A percentile compares a stretch with the other conserved stretches of the same genome.
Evolutionary conservation across 306 rosid species (phyloP).

Genomic region (Begonia peltatifolia): DNA sequence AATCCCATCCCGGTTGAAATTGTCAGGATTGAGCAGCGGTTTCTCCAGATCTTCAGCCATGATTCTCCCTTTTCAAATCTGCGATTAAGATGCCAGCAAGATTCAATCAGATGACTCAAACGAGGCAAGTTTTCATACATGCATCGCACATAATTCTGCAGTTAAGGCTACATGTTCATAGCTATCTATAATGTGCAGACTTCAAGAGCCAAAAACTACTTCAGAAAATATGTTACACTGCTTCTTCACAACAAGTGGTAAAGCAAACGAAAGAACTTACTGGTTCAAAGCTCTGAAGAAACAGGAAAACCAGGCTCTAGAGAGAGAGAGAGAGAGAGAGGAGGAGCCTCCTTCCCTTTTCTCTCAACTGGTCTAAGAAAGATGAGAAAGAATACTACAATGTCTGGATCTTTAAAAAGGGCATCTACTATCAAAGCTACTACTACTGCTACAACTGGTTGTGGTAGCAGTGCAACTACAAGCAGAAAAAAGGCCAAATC

Average conservation of each 20-base stretch:
- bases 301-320: no score
- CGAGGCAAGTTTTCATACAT: neutral
- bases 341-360: conserved; percentile 8
- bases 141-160: no score
- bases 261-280: no score
- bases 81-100: neutral
- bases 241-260: no score
- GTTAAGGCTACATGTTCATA: neutral
- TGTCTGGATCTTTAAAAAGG: conserved; percentile 7
- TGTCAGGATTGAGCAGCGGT: conserved; percentile 62
- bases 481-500: conserved; percentile 1
- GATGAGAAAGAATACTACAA: conserved; percentile 5
- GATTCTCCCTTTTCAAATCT: conserved; percentile 8
- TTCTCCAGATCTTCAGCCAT: conserved; percentile 66
- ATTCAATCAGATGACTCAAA: no score
- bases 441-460: neutral
- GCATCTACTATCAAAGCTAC: neutral
- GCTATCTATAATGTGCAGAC: neutral
- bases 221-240: no score
- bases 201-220: neutral
- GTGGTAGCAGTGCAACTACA: no score
- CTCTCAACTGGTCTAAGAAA: conserved; percentile 2
- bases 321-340: neutral
- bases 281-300: no score
- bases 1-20: conserved; percentile 57